Evolutionary conservation across 2,329 filamentous ascomycete species (phyloP).

Genomic region (Phialocephala subalpina): DNA sequence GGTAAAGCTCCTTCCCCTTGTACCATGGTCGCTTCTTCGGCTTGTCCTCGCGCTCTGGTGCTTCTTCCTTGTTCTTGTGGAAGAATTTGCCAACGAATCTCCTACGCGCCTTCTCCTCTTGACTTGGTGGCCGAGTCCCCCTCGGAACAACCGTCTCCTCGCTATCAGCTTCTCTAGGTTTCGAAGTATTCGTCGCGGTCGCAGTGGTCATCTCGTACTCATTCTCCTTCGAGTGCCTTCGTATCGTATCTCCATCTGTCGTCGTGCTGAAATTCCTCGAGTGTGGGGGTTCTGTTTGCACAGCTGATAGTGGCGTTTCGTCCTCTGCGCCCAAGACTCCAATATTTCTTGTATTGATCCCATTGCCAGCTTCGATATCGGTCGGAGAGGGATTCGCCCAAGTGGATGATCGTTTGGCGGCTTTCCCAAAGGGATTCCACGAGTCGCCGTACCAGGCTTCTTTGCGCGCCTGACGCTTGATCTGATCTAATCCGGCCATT

Average conservation of each 20-base stretch:
- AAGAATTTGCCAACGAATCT: constrained; percentile 33
- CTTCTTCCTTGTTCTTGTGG: constrained; percentile 24
- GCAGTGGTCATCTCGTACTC: constrained; percentile 30
- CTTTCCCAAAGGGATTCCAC: constrained; percentile 42
- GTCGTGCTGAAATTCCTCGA: constrained; percentile 13
- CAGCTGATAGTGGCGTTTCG: constrained; percentile 23
- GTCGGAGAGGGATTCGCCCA: constrained; percentile 16
- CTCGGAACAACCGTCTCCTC: constrained; percentile 28
- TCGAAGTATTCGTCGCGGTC: constrained; percentile 14
- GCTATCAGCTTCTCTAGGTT: constrained; percentile 29
- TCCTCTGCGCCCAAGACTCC: constrained; percentile 5
- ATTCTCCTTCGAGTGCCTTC: constrained; percentile 22
- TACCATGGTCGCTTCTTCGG: constrained; percentile 41
- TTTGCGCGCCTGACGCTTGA: constrained; percentile 41
- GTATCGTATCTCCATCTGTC: constrained; percentile 18
- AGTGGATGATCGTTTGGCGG: constrained; percentile 34
- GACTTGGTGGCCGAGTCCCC: constrained; percentile 24
- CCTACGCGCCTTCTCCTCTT: constrained; percentile 33
- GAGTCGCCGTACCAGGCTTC: constrained; percentile 44
- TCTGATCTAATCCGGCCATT: constrained; percentile 35
- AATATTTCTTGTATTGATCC: background rate
- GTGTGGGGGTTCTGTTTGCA: constrained; percentile 34
- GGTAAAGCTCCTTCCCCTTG: constrained; percentile 50
- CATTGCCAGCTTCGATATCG: constrained; percentile 27
- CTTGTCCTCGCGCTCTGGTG: constrained; percentile 30